These are phyloP conservation scores for Acer yangbiense DNA, from an alignment of 345 rosid genomes.

Conservation along the genomic window DNA sequence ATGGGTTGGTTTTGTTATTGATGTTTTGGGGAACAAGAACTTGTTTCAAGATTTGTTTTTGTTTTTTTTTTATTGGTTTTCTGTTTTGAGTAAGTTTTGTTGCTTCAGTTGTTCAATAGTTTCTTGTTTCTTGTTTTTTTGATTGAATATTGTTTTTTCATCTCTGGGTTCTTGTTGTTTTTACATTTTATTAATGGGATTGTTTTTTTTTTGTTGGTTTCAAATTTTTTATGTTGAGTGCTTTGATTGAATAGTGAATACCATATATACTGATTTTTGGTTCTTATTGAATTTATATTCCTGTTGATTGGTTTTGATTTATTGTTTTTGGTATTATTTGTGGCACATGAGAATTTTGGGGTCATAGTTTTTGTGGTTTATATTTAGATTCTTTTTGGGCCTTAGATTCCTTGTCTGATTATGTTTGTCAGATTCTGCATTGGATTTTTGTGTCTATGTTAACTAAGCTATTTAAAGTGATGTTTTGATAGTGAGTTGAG, in stretches of 20 bases:
- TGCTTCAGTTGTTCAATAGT: not conserved
- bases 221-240: not conserved
- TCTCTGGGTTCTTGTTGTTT: not conserved
- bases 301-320: slow-evolving; percentile 16
- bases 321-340: not conserved
- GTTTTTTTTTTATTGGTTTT: not conserved
- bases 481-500: slow-evolving; percentile 10
- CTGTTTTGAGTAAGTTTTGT: no score
- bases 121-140: not conserved
- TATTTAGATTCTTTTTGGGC: slow-evolving; percentile 1
- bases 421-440: slow-evolving; percentile 9
- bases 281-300: slow-evolving; percentile 15
- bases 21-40: not conserved
- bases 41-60: not conserved
- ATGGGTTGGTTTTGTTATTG: slow-evolving; percentile 20
- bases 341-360: not conserved
- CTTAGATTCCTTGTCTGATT: slow-evolving; percentile 7
- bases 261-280: slow-evolving; percentile 14
- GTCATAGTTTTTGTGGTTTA: slow-evolving; percentile 16
- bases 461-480: slow-evolving; percentile 5
- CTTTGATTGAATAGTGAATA: not conserved
- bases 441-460: slow-evolving; percentile 14
- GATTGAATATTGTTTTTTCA: slow-evolving; percentile 3
- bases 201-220: not conserved
- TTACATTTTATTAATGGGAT: not conserved